phyloP scores from a whole-genome alignment of 352 stramenopile genomes.

The Saprolegnia diclina region DNA sequence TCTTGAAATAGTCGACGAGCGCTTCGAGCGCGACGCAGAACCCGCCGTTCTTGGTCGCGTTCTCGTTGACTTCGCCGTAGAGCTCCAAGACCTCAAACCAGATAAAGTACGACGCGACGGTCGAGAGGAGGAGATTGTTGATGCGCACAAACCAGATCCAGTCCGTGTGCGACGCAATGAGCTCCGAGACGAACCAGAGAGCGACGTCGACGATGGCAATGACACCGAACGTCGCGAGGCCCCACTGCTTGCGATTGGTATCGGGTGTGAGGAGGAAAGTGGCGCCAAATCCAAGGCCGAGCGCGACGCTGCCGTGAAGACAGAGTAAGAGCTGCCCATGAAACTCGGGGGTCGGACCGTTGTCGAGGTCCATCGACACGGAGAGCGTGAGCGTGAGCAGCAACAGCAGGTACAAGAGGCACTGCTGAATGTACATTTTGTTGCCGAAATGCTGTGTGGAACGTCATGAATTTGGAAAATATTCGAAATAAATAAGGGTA shows the following conservation, averaged over 20 bases:
- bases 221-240: not conserved
- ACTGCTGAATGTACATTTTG: slow-evolving; percentile 5
- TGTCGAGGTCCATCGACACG: not conserved
- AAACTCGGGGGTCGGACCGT: not conserved
- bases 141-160: not conserved
- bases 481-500: not conserved
- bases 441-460: not conserved
- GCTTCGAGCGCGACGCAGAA: not conserved
- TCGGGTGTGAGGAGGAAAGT: not conserved
- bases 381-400: not conserved
- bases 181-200: not conserved
- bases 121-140: not conserved
- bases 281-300: not conserved
- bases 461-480: not conserved
- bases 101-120: slow-evolving; percentile 1
- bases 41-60: not conserved
- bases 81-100: not conserved
- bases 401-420: not conserved
- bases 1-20: not conserved
- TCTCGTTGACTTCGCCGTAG: not conserved
- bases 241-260: not conserved
- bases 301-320: not conserved
- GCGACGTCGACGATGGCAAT: not conserved
- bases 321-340: not conserved
- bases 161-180: not conserved